Percentiles rank a stretch among this genome's conserved stretches.
phyloP scores from a whole-genome alignment of 2,329 filamentous ascomycete genomes.

The Gliomastix tumulicola region DNA sequence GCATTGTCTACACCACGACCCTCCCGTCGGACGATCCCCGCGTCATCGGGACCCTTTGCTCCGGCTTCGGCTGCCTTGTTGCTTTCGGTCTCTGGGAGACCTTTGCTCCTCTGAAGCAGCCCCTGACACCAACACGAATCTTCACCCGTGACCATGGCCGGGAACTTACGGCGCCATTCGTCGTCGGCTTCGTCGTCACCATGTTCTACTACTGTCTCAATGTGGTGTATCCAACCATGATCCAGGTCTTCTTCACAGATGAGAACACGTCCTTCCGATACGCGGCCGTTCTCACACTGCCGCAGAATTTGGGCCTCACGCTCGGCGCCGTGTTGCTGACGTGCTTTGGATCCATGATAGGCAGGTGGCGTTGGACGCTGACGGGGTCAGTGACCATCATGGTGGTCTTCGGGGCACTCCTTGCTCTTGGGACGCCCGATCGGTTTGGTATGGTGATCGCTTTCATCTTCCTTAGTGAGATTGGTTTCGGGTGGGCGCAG shows the following conservation, averaged over 20 bases:
- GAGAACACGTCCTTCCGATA: slow-evolving; percentile 63
- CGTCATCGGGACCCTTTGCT: slow-evolving; percentile 26
- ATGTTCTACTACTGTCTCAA: slow-evolving; percentile 45
- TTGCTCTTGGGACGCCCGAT: slow-evolving; percentile 32
- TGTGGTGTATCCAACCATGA: slow-evolving; percentile 39
- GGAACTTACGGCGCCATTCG: slow-evolving; percentile 37
- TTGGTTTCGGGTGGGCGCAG: slow-evolving; percentile 38
- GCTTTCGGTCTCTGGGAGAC: slow-evolving; percentile 30
- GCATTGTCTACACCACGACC: slow-evolving; percentile 29
- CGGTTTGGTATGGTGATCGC: slow-evolving; percentile 37
- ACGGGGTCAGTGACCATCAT: slow-evolving; percentile 34
- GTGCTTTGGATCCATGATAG: slow-evolving; percentile 30
- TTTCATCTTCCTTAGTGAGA: slow-evolving; percentile 35
- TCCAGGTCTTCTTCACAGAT: slow-evolving; percentile 61
- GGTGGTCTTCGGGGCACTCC: slow-evolving; percentile 36
- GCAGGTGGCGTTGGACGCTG: slow-evolving; percentile 38
- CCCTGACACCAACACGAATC: slow-evolving; percentile 33
- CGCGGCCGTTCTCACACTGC: slow-evolving; percentile 53
- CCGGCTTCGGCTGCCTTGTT: slow-evolving; percentile 23
- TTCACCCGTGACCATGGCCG: slow-evolving; percentile 35
- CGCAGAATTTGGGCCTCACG: slow-evolving; percentile 35
- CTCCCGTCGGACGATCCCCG: slow-evolving; percentile 23
- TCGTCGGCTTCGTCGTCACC: slow-evolving; percentile 36
- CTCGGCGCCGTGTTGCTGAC: slow-evolving; percentile 32
- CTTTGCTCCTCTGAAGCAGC: slow-evolving; percentile 25